phyloP scores from a whole-genome alignment of 495 filamentous ascomycete species.

The Pyrenopolyporus hunteri region DNA sequence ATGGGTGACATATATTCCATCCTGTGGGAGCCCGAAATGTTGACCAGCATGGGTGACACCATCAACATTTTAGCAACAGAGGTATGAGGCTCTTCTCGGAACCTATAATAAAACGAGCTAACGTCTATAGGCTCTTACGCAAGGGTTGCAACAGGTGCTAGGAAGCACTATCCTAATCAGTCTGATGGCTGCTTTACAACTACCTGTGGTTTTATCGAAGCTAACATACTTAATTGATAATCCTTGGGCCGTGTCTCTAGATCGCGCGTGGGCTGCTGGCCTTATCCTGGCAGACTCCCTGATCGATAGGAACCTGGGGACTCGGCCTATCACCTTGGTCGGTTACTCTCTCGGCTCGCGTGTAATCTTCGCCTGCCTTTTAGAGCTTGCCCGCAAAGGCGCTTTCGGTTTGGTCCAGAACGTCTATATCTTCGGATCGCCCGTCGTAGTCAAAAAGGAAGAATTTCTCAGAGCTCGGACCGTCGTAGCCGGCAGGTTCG shows the following conservation, averaged over 20 bases:
- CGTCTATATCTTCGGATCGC: constrained; percentile 92
- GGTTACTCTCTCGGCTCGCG: constrained; percentile 93
- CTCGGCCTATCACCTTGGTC: constrained; percentile 91
- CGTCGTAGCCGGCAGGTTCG: constrained; percentile 86
- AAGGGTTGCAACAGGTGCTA: constrained; percentile 94
- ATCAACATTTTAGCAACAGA: constrained; percentile 98
- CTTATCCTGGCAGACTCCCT: constrained; percentile 96
- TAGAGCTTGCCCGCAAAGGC: constrained; percentile 84
- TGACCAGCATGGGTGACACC: constrained; percentile 94
- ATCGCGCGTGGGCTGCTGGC: constrained; percentile 84
- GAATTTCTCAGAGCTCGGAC: constrained; percentile 82
- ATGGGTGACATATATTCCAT: constrained; percentile 99
- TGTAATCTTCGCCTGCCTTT: constrained; percentile 91
- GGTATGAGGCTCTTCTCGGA: constrained; percentile 55
- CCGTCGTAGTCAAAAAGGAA: constrained; percentile 88
- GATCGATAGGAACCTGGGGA: constrained; percentile 88
- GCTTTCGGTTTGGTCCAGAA: constrained; percentile 94
- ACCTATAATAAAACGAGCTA: background rate
- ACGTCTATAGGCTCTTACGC: constrained; percentile 76
- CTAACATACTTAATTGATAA: constrained; percentile 98
- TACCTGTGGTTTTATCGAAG: constrained; percentile 92
- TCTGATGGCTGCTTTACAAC: constrained; percentile 91
- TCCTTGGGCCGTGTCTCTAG: constrained; percentile 93
- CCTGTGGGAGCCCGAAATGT: constrained; percentile 98
- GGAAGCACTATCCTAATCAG: constrained; percentile 86